Evolutionary conservation across 2,329 filamentous ascomycete species (phyloP).

Genomic region (Aspergillus texensis): DNA sequence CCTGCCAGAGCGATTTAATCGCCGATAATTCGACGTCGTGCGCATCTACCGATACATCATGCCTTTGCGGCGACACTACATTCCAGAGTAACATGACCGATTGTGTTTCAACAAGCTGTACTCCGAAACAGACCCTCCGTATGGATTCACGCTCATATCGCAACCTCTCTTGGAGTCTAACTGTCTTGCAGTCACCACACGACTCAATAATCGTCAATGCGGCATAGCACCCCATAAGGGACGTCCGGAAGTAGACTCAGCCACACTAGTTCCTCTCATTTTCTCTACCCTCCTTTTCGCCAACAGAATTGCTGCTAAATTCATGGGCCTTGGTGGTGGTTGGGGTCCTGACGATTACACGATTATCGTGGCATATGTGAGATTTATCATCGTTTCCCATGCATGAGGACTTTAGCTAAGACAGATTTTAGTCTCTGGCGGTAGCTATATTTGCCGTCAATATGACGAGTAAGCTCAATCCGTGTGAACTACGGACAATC

Average conservation of each 20-base stretch:
- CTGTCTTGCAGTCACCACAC: constrained; percentile 9
- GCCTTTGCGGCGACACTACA: constrained; percentile 9
- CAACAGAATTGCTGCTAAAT: constrained; percentile 17
- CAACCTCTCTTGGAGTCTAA: neutral
- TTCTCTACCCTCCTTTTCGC: constrained; percentile 18
- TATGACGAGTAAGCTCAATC: constrained; percentile 11
- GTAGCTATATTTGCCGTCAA: constrained; percentile 17
- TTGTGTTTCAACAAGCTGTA: constrained; percentile 9
- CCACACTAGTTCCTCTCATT: constrained; percentile 17
- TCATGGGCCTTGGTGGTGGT: constrained; percentile 17
- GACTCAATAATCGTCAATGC: constrained; percentile 12
- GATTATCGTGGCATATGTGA: constrained; percentile 21
- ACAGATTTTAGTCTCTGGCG: constrained; percentile 13
- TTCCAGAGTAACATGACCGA: neutral
- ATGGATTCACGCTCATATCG: neutral
- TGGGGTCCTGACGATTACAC: constrained; percentile 23
- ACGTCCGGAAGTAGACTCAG: constrained; percentile 14
- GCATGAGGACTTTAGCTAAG: neutral
- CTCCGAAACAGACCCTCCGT: constrained; percentile 10
- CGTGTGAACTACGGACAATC: neutral
- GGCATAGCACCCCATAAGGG: constrained; percentile 12
- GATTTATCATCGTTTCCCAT: neutral
- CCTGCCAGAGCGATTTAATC: neutral
- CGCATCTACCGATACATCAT: constrained; percentile 8
- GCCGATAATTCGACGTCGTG: neutral